phyloP scores from a whole-genome alignment of 176 grass and related monocot genomes.

The Zea luxurians region DNA sequence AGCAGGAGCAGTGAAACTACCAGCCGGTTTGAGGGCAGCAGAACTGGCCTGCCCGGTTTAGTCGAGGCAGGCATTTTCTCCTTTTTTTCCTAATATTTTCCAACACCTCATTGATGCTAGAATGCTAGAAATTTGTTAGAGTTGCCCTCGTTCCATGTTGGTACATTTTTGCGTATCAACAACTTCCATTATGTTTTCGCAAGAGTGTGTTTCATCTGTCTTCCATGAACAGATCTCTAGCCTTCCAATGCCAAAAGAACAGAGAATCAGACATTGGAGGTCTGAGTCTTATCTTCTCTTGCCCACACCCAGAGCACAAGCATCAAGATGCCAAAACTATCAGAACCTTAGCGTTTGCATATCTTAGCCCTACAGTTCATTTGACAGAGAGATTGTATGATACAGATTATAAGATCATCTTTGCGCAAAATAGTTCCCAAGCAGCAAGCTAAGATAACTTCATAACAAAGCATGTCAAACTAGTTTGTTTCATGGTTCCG shows the following conservation, averaged over 20 bases:
- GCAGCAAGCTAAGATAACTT: constrained; percentile 4
- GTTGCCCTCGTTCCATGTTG: too few species aligned
- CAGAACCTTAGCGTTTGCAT: constrained; percentile 18
- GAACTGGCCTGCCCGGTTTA: too few species aligned
- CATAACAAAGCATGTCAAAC: neutral
- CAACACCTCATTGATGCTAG: too few species aligned
- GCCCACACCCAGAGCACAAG: constrained; percentile 14
- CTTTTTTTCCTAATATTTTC: too few species aligned
- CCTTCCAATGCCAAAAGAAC: constrained; percentile 19
- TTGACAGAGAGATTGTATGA: constrained; percentile 11
- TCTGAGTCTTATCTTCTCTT: neutral
- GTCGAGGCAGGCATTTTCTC: too few species aligned
- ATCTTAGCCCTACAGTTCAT: constrained; percentile 20
- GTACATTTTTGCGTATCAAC: too few species aligned
- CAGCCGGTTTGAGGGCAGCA: too few species aligned
- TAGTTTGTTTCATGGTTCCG: neutral
- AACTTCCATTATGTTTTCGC: too few species aligned
- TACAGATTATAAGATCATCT: constrained; percentile 9
- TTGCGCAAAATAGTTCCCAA: constrained; percentile 5
- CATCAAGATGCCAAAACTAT: constrained; percentile 33
- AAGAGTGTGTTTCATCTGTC: constrained; percentile 29
- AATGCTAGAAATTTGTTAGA: too few species aligned
- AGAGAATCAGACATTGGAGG: neutral
- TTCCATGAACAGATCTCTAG: constrained; percentile 28
- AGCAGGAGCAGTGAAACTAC: too few species aligned